These are phyloP conservation scores for Ceriops zippeliana DNA, from an alignment of 345 rosid species.

Conservation along the genomic window DNA sequence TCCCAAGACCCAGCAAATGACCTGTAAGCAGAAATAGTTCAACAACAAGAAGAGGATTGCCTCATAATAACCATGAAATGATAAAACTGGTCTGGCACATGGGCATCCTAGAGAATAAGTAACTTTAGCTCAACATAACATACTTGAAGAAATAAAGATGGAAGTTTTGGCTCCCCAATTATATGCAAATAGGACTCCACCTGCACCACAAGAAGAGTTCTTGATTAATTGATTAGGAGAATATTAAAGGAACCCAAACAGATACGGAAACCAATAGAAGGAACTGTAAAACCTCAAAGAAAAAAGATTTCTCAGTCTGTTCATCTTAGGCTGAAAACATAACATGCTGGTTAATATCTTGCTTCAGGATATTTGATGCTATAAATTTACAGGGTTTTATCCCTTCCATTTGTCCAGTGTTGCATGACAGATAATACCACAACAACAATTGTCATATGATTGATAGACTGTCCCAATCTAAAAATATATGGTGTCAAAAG, in stretches of 20 bases:
- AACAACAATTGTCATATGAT: too few species aligned
- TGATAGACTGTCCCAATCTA: not conserved
- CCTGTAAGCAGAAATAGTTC: conserved; percentile 46
- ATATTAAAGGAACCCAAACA: not conserved
- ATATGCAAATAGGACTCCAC: conserved; percentile 92
- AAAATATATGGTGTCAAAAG: not conserved
- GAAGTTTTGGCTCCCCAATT: conserved; percentile 93
- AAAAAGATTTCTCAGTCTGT: not conserved
- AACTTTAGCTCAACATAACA: conserved; percentile 18
- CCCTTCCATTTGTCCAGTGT: too few species aligned
- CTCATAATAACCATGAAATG: not conserved
- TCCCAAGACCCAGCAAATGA: conserved; percentile 96
- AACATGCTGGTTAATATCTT: not conserved
- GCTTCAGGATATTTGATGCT: not conserved
- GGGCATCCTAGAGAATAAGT: not conserved
- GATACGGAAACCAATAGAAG: not conserved
- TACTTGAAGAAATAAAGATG: conserved; percentile 91
- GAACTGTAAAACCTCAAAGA: too few species aligned
- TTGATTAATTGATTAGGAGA: not conserved
- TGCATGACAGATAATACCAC: too few species aligned
- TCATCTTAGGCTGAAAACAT: not conserved
- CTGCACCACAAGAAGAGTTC: conserved; percentile 33
- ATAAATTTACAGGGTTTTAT: too few species aligned
- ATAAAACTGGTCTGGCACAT: not conserved
- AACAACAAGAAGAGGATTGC: not conserved